Percentiles rank a stretch among this genome's conserved stretches.
Conservation (phyloP, 2,329 filamentous ascomycete species). For the Cladobotryum protrusum region DNA sequence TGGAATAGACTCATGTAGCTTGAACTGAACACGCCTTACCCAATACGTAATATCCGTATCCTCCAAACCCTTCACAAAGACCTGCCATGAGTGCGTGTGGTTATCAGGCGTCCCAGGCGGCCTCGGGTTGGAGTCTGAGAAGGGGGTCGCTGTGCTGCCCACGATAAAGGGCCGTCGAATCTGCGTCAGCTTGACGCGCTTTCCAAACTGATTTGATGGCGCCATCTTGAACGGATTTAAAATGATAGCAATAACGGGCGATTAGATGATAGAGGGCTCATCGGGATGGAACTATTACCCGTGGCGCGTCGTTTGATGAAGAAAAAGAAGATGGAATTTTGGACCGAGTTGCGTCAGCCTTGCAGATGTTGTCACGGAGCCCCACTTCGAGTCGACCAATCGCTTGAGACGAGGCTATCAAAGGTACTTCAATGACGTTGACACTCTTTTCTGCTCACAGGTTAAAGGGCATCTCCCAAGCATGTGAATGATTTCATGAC, state of each 20-base stretch:
- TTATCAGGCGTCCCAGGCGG: slow-evolving; percentile 73
- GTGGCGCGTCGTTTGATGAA: background rate
- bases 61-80: slow-evolving; percentile 87
- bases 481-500: slow-evolving; percentile 19
- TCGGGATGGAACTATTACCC: background rate
- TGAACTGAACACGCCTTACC: slow-evolving; percentile 96
- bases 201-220: slow-evolving; percentile 51
- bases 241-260: background rate
- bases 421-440: background rate
- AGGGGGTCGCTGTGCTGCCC: slow-evolving; percentile 72
- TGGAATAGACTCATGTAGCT: slow-evolving; percentile 93
- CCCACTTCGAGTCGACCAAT: slow-evolving; percentile 3
- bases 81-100: slow-evolving; percentile 94
- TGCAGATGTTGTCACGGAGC: slow-evolving; percentile 7
- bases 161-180: slow-evolving; percentile 63
- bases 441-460: background rate
- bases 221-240: slow-evolving; percentile 41
- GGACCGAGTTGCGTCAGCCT: slow-evolving; percentile 6
- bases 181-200: slow-evolving; percentile 61
- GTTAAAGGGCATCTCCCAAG: slow-evolving; percentile 8
- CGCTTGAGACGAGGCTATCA: background rate
- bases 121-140: slow-evolving; percentile 74
- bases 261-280: background rate
- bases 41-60: slow-evolving; percentile 90
- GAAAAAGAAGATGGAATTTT: slow-evolving; percentile 1